Evolutionary conservation across 2,329 filamentous ascomycete species (phyloP).

Genomic region (Stagonosporopsis chrysanthemi): DNA sequence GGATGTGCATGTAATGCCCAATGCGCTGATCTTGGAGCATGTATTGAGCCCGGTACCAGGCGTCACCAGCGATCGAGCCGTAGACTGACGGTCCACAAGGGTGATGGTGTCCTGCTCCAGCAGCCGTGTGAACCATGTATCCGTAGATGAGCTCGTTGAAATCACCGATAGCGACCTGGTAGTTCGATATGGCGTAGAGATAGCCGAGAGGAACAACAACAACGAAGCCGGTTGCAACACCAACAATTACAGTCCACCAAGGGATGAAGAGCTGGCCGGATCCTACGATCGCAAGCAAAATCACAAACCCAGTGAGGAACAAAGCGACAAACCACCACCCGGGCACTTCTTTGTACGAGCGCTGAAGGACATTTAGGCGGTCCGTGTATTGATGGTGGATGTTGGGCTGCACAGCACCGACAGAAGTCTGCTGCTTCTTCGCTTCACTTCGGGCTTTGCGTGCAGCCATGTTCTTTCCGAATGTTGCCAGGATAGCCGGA

Average conservation of each 20-base stretch:
- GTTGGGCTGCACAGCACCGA: constrained; percentile 9
- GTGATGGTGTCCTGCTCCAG: constrained; percentile 57
- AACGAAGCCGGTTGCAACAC: constrained; percentile 61
- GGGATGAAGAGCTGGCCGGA: constrained; percentile 65
- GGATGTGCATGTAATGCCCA: constrained; percentile 70
- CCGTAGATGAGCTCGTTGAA: constrained; percentile 69
- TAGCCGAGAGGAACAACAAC: constrained; percentile 66
- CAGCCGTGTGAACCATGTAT: constrained; percentile 63
- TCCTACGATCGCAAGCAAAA: constrained; percentile 61
- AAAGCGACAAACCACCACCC: constrained; percentile 65
- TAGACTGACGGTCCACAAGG: constrained; percentile 66
- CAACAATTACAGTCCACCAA: constrained; percentile 67
- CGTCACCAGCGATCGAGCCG: constrained; percentile 66
- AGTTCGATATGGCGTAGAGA: constrained; percentile 67
- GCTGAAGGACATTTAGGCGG: constrained; percentile 66
- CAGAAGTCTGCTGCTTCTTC: constrained; percentile 37
- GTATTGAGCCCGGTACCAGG: constrained; percentile 57
- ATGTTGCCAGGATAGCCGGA: constrained; percentile 56
- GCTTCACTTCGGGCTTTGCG: constrained; percentile 36
- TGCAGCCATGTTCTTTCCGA: constrained; percentile 47
- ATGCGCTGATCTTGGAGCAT: constrained; percentile 70
- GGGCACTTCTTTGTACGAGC: constrained; percentile 65
- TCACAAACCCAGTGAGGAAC: constrained; percentile 59
- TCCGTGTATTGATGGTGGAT: constrained; percentile 65
- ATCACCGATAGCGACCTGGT: constrained; percentile 61